Conservation (phyloP, 805 yeast genomes). For the Komagataella kurtzmanii region DNA sequence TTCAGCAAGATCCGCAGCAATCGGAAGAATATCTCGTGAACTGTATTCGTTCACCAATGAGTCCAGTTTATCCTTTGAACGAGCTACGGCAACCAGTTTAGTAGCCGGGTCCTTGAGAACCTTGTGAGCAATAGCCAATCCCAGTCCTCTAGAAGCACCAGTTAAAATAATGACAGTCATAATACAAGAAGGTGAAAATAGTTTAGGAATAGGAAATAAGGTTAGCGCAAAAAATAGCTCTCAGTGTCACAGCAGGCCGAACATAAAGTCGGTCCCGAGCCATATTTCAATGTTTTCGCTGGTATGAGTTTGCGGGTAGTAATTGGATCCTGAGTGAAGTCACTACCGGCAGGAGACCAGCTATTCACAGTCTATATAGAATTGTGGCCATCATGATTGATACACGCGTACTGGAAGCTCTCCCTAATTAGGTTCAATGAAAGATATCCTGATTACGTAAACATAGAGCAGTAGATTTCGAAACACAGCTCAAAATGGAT, state of each 20-base stretch:
- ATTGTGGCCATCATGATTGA: no score
- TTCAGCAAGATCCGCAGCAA: conserved; percentile 50
- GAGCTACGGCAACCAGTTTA: conserved; percentile 58
- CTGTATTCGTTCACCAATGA: conserved; percentile 31
- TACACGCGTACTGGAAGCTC: no score
- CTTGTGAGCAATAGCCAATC: conserved; percentile 53
- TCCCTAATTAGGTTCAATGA: no score
- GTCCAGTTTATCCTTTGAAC: conserved; percentile 37
- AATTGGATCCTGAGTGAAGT: no score
- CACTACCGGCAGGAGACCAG: no score
- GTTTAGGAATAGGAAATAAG: not conserved
- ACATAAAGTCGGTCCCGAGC: no score
- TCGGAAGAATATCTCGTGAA: conserved; percentile 29
- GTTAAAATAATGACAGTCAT: conserved; percentile 34
- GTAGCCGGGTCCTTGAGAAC: conserved; percentile 25
- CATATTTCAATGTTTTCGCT: no score
- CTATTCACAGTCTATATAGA: no score
- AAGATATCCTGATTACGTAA: no score
- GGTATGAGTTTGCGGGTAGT: no score
- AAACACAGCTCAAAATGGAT: no score
- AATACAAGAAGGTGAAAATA: conserved; percentile 2
- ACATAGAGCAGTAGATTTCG: no score
- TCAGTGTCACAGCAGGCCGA: not conserved
- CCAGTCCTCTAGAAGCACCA: conserved; percentile 72
- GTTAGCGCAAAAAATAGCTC: conserved; percentile 1